Percentiles rank a stretch among this genome's conserved stretches.
Conservation (phyloP, 768 basidiomycete genomes). For the Tubosaeta sp. region DNA sequence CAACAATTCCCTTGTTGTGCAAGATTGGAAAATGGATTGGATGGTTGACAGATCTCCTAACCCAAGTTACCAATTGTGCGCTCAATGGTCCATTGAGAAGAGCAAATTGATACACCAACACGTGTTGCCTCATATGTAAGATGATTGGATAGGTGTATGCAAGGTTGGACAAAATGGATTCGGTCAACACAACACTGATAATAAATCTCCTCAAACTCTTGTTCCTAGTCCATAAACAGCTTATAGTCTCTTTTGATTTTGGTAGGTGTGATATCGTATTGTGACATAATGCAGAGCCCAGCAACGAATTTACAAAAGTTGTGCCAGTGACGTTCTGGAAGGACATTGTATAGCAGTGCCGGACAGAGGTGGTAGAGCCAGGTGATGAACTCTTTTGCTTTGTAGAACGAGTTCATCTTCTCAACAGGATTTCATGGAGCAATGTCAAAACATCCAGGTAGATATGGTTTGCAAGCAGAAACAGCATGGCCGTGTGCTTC, state of each 20-base stretch:
- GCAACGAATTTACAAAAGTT: not conserved
- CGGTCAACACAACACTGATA: not conserved
- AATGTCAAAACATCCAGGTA: not conserved
- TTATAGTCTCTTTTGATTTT: not conserved
- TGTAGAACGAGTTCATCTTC: not conserved
- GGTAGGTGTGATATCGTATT: not conserved
- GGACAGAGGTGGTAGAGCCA: no score
- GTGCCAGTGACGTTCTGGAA: no score
- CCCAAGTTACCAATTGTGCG: not conserved
- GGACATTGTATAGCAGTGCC: no score
- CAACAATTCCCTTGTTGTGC: not conserved
- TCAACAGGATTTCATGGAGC: not conserved
- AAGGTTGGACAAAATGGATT: not conserved
- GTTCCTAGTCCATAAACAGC: not conserved
- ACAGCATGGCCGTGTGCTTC: conserved; percentile 7
- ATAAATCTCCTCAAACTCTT: not conserved
- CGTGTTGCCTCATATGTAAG: no score
- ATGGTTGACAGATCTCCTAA: not conserved
- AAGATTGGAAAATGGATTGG: not conserved
- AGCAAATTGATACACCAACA: no score
- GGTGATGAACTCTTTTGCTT: no score
- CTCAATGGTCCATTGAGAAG: not conserved
- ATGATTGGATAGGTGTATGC: not conserved
- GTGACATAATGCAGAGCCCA: not conserved
- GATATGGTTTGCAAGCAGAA: conserved; percentile 24